Evolutionary conservation across 352 stramenopile genomes (phyloP).

Genomic region (Phytophthora pisi): DNA sequence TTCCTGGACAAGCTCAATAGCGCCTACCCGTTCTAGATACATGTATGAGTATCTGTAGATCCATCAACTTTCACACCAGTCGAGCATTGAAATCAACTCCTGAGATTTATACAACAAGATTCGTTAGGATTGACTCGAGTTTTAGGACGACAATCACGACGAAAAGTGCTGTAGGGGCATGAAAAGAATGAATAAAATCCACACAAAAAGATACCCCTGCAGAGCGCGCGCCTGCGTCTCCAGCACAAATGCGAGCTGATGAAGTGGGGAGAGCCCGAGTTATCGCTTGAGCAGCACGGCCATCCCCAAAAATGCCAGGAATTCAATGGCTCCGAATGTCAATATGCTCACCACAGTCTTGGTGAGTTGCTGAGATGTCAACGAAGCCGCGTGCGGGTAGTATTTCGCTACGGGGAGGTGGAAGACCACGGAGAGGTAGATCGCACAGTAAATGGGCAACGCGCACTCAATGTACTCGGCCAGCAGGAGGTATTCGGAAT

Average conservation of each 20-base stretch:
- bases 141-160: not conserved
- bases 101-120: not conserved
- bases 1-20: conserved; percentile 31
- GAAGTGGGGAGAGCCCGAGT: not conserved
- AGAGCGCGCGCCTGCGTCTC: not conserved
- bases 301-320: not conserved
- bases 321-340: not conserved
- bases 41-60: not conserved
- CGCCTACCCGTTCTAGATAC: conserved; percentile 18
- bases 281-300: not conserved
- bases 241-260: not conserved
- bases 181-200: not conserved
- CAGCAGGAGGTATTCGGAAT: not conserved
- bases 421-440: not conserved
- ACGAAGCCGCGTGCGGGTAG: not conserved
- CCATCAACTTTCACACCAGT: not conserved
- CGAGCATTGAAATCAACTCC: not conserved
- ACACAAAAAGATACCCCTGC: not conserved
- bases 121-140: not conserved
- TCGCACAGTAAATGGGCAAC: not conserved
- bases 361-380: not conserved
- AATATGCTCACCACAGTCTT: not conserved
- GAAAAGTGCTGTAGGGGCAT: too few relatives aligned
- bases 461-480: not conserved
- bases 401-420: not conserved